Conservation (phyloP, 176 grass and related monocot species). For the Triticum dicoccoides region DNA sequence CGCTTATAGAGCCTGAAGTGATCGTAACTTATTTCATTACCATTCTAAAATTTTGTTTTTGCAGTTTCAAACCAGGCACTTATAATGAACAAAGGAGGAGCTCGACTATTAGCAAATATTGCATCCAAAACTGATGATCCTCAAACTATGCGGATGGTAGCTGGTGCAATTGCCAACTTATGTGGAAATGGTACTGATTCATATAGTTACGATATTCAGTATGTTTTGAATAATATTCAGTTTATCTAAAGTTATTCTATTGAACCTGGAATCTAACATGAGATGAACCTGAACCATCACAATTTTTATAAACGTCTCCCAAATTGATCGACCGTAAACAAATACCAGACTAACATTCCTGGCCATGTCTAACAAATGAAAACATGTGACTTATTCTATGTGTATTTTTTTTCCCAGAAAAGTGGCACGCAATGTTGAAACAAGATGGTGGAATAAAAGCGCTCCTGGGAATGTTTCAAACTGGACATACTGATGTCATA, state of each 20-base stretch:
- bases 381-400: background rate
- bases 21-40: background rate
- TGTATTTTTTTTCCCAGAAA: conserved; percentile 48
- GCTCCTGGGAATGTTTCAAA: conserved; percentile 63
- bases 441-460: conserved; percentile 89
- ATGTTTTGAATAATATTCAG: background rate
- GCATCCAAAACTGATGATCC: conserved; percentile 73
- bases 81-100: conserved; percentile 93
- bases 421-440: conserved; percentile 70
- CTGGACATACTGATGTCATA: conserved; percentile 74
- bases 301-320: background rate
- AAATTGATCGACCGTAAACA: background rate
- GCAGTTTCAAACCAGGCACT: conserved; percentile 75
- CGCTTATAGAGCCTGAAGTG: background rate
- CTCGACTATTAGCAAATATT: conserved; percentile 78
- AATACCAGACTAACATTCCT: background rate
- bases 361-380: background rate
- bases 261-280: background rate
- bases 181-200: conserved; percentile 81
- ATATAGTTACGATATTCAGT: background rate
- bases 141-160: conserved; percentile 91
- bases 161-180: conserved; percentile 96
- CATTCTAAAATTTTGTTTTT: conserved; percentile 23
- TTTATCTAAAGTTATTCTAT: background rate
- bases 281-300: background rate